Conservation (phyloP, 768 basidiomycete genomes). For the Tubosaeta sp. region DNA sequence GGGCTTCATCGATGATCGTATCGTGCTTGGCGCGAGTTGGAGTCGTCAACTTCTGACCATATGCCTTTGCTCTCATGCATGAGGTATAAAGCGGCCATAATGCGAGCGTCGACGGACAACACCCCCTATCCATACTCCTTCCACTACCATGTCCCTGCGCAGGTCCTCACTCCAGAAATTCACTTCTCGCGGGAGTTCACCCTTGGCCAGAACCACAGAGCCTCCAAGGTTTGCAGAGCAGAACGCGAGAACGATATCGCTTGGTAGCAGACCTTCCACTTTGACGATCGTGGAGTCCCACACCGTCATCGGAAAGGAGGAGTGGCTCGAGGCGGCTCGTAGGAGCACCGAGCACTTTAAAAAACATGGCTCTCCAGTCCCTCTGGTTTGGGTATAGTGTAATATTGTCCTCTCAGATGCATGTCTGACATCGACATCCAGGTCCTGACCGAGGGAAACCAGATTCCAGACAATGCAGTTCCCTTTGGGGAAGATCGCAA, state of each 20-base stretch:
- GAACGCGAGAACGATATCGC: constrained; percentile 16
- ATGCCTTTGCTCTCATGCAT: neutral
- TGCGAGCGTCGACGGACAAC: neutral
- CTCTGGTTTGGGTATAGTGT: constrained; percentile 28
- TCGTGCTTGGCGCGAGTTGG: neutral
- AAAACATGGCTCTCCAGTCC: constrained; percentile 24
- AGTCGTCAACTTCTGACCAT: neutral
- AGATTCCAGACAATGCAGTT: constrained; percentile 33
- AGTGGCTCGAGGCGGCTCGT: constrained; percentile 28
- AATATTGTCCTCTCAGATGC: neutral
- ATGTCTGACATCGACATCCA: neutral
- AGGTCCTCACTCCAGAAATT: constrained; percentile 4
- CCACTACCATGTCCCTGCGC: constrained; percentile 19
- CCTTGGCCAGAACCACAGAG: constrained; percentile 13
- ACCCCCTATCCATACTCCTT: neutral
- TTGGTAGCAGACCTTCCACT: constrained; percentile 16
- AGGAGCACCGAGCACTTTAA: constrained; percentile 29
- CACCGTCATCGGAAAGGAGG: constrained; percentile 19
- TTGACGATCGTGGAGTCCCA: constrained; percentile 8
- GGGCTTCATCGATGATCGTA: constrained; percentile 10
- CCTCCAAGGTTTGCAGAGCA: neutral
- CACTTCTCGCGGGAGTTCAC: constrained; percentile 1
- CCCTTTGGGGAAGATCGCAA: constrained; percentile 31
- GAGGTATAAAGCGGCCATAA: constrained; percentile 14
- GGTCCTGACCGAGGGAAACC: constrained; percentile 28